phyloP scores from a whole-genome alignment of 345 rosid species.

The Gossypium arboreum region DNA sequence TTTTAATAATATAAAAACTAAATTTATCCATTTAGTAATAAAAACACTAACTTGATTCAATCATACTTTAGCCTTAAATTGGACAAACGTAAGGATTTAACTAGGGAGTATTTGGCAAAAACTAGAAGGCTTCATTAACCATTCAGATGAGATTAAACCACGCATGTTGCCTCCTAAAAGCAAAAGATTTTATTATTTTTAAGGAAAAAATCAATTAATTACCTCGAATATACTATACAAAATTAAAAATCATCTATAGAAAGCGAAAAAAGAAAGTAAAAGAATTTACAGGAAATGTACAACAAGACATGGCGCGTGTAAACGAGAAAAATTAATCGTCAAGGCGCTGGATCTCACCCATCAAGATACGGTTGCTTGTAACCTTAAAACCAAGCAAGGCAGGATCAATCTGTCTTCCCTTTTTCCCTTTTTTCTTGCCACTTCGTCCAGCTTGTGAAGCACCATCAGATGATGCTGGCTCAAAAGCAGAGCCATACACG shows the following conservation, averaged over 20 bases:
- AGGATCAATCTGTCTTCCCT: conserved; percentile 56
- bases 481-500: conserved; percentile 17
- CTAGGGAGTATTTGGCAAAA: too few species aligned
- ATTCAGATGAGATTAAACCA: too few species aligned
- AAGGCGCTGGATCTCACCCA: conserved; percentile 55
- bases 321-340: conserved; percentile 31
- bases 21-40: too few species aligned
- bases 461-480: conserved; percentile 28
- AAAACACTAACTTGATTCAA: too few species aligned
- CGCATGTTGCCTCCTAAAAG: background rate
- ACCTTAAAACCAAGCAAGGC: conserved; percentile 57
- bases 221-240: background rate
- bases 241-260: background rate
- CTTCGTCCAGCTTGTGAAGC: conserved; percentile 20
- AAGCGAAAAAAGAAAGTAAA: background rate
- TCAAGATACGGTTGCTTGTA: conserved; percentile 53
- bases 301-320: background rate
- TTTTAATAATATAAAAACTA: too few species aligned
- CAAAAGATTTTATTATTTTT: background rate
- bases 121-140: too few species aligned
- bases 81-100: too few species aligned
- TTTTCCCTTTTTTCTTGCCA: conserved; percentile 54
- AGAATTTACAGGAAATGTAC: conserved; percentile 14
- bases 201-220: background rate
- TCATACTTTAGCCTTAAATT: too few species aligned